phyloP scores from a whole-genome alignment of 495 filamentous ascomycete species.

The Podospora bellae-mahoneyi region DNA sequence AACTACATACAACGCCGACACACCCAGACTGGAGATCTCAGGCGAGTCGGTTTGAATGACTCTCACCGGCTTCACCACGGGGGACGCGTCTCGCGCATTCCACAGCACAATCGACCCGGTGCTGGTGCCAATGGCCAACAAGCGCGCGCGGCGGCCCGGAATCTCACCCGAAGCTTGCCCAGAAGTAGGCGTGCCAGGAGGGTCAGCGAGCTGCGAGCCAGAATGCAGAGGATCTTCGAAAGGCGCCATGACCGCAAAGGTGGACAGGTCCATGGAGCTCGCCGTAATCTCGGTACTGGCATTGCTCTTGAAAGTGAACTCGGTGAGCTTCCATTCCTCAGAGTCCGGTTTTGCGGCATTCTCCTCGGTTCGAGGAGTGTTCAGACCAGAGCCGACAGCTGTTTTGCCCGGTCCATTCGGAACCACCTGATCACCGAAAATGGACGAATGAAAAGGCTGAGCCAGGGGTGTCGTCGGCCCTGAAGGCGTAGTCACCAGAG shows the following conservation, averaged over 20 bases:
- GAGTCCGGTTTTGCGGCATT: neutral
- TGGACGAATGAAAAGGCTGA: slow-evolving; percentile 12
- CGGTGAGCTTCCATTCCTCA: slow-evolving; percentile 40
- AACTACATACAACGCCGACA: slow-evolving; percentile 83
- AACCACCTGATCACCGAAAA: slow-evolving; percentile 20
- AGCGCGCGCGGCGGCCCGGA: slow-evolving; percentile 79
- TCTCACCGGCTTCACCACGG: slow-evolving; percentile 59
- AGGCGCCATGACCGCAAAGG: slow-evolving; percentile 61
- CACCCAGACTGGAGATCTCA: slow-evolving; percentile 75
- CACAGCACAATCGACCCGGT: slow-evolving; percentile 77
- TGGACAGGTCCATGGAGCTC: slow-evolving; percentile 72
- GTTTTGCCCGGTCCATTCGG: neutral
- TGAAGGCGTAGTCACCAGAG: slow-evolving; percentile 5
- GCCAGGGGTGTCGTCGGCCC: slow-evolving; percentile 17
- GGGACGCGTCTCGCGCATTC: slow-evolving; percentile 68
- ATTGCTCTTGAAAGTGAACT: slow-evolving; percentile 34
- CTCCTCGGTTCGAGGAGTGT: neutral
- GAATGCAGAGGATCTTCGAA: slow-evolving; percentile 69
- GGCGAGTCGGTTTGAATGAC: slow-evolving; percentile 91
- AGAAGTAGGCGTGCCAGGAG: slow-evolving; percentile 28
- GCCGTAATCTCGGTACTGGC: slow-evolving; percentile 55
- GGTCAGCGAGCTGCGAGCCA: slow-evolving; percentile 19
- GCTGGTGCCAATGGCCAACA: slow-evolving; percentile 76
- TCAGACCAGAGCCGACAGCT: neutral
- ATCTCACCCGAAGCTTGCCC: slow-evolving; percentile 49